Conservation (phyloP, 805 yeast genomes). For the Myxozyma geophila region DNA sequence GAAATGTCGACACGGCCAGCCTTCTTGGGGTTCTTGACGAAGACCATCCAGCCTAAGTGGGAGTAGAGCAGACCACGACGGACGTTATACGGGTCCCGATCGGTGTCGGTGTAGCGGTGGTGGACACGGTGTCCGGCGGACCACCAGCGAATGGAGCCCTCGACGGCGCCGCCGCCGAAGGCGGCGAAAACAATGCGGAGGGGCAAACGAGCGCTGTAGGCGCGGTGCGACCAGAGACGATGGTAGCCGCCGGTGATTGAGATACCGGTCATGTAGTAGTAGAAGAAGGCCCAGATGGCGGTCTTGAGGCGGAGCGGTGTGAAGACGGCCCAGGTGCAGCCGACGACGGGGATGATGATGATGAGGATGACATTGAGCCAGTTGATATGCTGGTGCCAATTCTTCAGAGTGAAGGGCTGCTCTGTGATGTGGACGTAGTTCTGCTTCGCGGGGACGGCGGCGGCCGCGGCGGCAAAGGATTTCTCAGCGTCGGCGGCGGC, state of each 20-base stretch:
- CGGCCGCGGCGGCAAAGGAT: slow-evolving; percentile 13
- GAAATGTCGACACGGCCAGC: slow-evolving; percentile 68
- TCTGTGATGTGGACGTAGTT: slow-evolving; percentile 61
- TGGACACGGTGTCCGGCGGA: slow-evolving; percentile 84
- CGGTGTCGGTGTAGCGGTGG: slow-evolving; percentile 87
- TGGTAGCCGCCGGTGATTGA: slow-evolving; percentile 82
- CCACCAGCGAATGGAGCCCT: slow-evolving; percentile 82
- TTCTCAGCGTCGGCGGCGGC: background rate
- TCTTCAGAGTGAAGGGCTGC: slow-evolving; percentile 72
- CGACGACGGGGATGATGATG: slow-evolving; percentile 59
- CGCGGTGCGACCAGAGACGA: slow-evolving; percentile 69
- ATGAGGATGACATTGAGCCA: slow-evolving; percentile 71
- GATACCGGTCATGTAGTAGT: slow-evolving; percentile 66
- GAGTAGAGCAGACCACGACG: slow-evolving; percentile 80
- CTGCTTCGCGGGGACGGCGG: slow-evolving; percentile 18
- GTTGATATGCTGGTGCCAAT: slow-evolving; percentile 74
- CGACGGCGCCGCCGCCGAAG: slow-evolving; percentile 71
- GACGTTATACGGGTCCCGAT: slow-evolving; percentile 83
- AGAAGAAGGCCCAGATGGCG: slow-evolving; percentile 55
- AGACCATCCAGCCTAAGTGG: slow-evolving; percentile 86
- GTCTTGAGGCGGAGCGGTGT: slow-evolving; percentile 58
- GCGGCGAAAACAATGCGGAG: slow-evolving; percentile 59
- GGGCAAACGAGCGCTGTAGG: slow-evolving; percentile 54
- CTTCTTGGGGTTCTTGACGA: slow-evolving; percentile 66
- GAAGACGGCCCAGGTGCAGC: slow-evolving; percentile 50